A percentile compares a stretch with the other conserved stretches of the same genome.
Conservation (phyloP, 2,329 filamentous ascomycete genomes). For the Sphaerulina musiva region DNA sequence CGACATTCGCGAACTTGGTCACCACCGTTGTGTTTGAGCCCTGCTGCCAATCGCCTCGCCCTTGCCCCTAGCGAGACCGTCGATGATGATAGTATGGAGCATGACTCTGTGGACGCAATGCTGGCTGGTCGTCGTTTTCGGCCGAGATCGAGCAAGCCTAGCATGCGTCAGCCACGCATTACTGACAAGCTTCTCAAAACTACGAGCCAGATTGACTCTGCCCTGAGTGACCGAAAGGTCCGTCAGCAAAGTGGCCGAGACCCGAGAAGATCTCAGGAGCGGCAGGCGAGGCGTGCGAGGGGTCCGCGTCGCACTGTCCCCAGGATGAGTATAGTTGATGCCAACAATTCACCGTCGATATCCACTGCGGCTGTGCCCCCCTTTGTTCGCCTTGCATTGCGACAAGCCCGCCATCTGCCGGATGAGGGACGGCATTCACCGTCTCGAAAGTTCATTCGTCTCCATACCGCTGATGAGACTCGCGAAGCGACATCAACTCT, state of each 20-base stretch:
- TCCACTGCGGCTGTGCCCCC: conserved; percentile 35
- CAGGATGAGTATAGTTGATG: conserved; percentile 48
- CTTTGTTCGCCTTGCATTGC: conserved; percentile 52
- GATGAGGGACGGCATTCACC: conserved; percentile 49
- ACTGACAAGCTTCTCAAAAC: conserved; percentile 30
- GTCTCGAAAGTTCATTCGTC: conserved; percentile 45
- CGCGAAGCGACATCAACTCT: conserved; percentile 48
- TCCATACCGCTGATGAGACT: conserved; percentile 50
- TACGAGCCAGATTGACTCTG: conserved; percentile 6
- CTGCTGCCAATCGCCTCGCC: conserved; percentile 5
- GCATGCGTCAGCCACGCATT: conserved; percentile 36
- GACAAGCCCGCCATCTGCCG: conserved; percentile 44
- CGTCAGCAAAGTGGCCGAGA: background rate
- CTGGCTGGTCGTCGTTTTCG: conserved; percentile 23
- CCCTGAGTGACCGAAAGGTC: conserved; percentile 22
- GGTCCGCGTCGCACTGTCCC: background rate
- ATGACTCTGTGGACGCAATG: conserved; percentile 42
- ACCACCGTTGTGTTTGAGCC: conserved; percentile 14
- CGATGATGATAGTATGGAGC: conserved; percentile 39
- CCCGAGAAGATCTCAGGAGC: background rate
- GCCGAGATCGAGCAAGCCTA: conserved; percentile 15
- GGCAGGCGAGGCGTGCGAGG: background rate
- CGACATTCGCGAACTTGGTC: background rate
- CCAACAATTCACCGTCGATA: conserved; percentile 31
- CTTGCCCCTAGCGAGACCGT: conserved; percentile 10